phyloP scores from a whole-genome alignment of 176 grass and related monocot species.

The Phoenix roebelenii region DNA sequence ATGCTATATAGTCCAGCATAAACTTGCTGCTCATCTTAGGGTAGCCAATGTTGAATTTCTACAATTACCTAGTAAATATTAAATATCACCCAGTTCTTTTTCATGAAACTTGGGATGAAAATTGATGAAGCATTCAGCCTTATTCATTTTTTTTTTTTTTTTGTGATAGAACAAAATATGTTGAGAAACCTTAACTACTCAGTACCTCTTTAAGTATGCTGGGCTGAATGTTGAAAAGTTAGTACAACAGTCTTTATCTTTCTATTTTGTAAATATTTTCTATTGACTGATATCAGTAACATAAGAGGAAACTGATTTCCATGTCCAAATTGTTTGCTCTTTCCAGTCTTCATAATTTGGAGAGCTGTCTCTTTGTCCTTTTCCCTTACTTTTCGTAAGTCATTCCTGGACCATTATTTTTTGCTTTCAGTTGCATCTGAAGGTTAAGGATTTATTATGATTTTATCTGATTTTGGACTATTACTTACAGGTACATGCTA shows the following conservation, averaged over 20 bases:
- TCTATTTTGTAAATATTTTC: background rate
- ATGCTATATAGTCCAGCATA: too few relatives aligned
- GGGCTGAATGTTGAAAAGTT: constrained; percentile 92
- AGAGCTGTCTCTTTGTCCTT: constrained; percentile 97
- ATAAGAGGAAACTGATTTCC: too few relatives aligned
- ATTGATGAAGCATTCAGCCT: too few relatives aligned
- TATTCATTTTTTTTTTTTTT: background rate
- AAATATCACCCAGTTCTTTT: too few relatives aligned
- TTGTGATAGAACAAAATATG: background rate
- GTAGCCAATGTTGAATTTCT: too few relatives aligned
- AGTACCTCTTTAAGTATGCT: constrained; percentile 98
- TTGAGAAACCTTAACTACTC: constrained; percentile 68
- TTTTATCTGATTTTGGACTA: constrained; percentile 5
- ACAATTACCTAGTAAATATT: too few relatives aligned
- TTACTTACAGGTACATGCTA: constrained; percentile 86
- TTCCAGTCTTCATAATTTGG: constrained; percentile 92
- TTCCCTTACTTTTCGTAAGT: constrained; percentile 99
- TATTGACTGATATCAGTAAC: too few relatives aligned
- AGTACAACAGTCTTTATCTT: constrained; percentile 25
- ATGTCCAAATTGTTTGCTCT: constrained; percentile 17
- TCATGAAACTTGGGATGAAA: too few relatives aligned
- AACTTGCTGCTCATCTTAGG: too few relatives aligned
- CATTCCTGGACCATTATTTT: constrained; percentile 14
- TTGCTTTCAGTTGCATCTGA: background rate
- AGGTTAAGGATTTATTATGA: too few relatives aligned